Evolutionary conservation across 108 stramenopile species (phyloP).

Genomic region (Cyclotella kingstonii): DNA sequence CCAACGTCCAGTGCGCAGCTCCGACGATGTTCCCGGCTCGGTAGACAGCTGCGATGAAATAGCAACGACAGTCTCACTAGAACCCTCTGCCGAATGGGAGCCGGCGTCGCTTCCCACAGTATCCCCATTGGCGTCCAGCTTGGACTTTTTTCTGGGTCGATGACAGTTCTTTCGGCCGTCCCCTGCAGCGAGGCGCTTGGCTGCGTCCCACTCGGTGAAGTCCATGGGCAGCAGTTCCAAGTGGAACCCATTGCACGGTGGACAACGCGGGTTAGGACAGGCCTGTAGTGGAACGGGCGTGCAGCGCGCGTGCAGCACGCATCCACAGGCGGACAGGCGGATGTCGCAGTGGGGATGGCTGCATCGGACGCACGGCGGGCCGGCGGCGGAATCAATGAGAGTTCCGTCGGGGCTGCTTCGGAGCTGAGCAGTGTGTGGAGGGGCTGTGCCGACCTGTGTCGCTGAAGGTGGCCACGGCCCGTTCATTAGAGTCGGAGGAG

Average conservation of each 20-base stretch:
- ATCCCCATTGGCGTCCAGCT: conserved; percentile 24
- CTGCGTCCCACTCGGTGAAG: conserved; percentile 80
- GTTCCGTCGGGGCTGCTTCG: neutral
- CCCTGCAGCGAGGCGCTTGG: conserved; percentile 32
- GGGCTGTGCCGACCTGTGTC: neutral
- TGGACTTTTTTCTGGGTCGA: conserved; percentile 52
- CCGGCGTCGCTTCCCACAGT: neutral
- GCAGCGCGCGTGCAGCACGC: conserved; percentile 62
- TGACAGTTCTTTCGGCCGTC: conserved; percentile 27
- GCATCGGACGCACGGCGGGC: conserved; percentile 44
- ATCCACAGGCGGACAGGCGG: conserved; percentile 49
- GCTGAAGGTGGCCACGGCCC: neutral
- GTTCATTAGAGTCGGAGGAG: neutral
- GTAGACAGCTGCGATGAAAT: neutral
- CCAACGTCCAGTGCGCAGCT: too few relatives aligned
- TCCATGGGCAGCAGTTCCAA: conserved; percentile 80
- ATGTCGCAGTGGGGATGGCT: conserved; percentile 70
- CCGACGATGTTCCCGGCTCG: too few relatives aligned
- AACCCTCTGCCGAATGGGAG: conserved; percentile 25
- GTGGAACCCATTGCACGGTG: conserved; percentile 18
- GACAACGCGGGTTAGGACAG: conserved; percentile 36
- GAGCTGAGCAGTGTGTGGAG: neutral
- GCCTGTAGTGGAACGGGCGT: conserved; percentile 31
- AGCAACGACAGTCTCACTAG: neutral
- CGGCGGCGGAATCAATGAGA: conserved; percentile 20